Base-by-base conservation (phyloP, 768 basidiomycete genomes). In the Fistulinella prunicolor region DNA sequence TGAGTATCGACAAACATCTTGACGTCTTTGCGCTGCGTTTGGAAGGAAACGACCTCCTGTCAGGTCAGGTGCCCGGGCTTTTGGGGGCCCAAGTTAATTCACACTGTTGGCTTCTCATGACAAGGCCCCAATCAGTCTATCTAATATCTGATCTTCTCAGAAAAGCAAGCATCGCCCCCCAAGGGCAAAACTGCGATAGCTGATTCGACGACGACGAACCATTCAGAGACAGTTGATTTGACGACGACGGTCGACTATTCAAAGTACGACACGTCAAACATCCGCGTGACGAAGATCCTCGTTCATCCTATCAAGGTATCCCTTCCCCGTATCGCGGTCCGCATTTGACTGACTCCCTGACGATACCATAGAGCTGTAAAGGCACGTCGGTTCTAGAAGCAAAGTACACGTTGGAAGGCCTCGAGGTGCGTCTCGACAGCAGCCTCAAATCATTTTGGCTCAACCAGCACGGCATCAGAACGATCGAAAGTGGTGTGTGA, bases 401-500 rank as follows among this genome's bases (percentile, higher is more conserved):
- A 8, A 74, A 62, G 23, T 88, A 81, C 56, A 83, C 79, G 7
- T 71, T 74, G 13, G 72, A 81, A 53, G 86, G 87, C 22, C 64
- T 90, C 3, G 80, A 87, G 74, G 87, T 85, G 47, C 38, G 70
- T 63, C 49, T 34, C 22, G 21, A 28, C 23, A 20, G 22, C 21
- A 7, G 24, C 16, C 28, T 39, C 29, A 10, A 28, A 28, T 28
- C 42, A 23, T 34, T 39, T 42, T 20, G 30, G 24, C 34, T 46
- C 41, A 56, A 24, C 26, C n/a, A 7, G 21, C 19, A n/a, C 41
- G 35, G 22, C 1, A 20, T n/a, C 52, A 89, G 86, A 73, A 84
- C 60, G 88, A 90, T 58, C 75, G 88, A 53, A 73, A 69, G 63
- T 88, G 86, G 80, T 83, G 80, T 52, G 75, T 89, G 57, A 73